Evolutionary conservation across 1,284 basidiomycete species (phyloP).

Genomic region (Marasmius oreades): DNA sequence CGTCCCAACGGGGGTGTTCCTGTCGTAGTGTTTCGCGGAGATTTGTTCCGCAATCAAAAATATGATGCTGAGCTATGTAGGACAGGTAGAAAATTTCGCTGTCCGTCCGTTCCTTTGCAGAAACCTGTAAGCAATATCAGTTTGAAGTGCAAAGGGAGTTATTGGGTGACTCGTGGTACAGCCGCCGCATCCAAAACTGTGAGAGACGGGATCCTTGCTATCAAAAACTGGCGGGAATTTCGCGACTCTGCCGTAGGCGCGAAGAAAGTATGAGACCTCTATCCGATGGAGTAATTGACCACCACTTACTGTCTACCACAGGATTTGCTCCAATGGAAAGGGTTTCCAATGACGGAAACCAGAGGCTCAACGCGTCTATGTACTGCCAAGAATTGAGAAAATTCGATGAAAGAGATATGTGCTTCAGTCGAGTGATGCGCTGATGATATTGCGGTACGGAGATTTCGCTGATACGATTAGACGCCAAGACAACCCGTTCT

Average conservation of each 20-base stretch:
- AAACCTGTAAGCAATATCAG: constrained; percentile 45
- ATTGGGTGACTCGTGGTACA: constrained; percentile 37
- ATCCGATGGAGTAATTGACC: constrained; percentile 11
- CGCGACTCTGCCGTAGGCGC: constrained; percentile 19
- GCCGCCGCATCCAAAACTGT: constrained; percentile 62
- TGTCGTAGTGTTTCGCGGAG: constrained; percentile 33
- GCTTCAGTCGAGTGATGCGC: constrained; percentile 37
- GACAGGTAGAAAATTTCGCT: constrained; percentile 85
- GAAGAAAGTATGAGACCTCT: constrained; percentile 13
- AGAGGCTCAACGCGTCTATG: constrained; percentile 66
- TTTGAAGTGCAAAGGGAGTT: not conserved
- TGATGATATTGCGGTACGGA: constrained; percentile 31
- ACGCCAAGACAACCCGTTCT: constrained; percentile 65
- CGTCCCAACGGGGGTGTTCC: constrained; percentile 61
- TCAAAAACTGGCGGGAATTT: constrained; percentile 60
- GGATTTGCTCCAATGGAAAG: constrained; percentile 63
- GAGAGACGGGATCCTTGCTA: constrained; percentile 72
- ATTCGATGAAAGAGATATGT: constrained; percentile 69
- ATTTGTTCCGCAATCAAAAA: constrained; percentile 32
- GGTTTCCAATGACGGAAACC: constrained; percentile 61
- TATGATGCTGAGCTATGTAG: constrained; percentile 44
- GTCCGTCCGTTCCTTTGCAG: constrained; percentile 73
- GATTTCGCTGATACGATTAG: constrained; percentile 55
- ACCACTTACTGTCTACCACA: constrained; percentile 46
- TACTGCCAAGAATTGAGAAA: constrained; percentile 58